phyloP scores from a whole-genome alignment of 2,329 filamentous ascomycete species.

The Dryadomyces quercivorus region DNA sequence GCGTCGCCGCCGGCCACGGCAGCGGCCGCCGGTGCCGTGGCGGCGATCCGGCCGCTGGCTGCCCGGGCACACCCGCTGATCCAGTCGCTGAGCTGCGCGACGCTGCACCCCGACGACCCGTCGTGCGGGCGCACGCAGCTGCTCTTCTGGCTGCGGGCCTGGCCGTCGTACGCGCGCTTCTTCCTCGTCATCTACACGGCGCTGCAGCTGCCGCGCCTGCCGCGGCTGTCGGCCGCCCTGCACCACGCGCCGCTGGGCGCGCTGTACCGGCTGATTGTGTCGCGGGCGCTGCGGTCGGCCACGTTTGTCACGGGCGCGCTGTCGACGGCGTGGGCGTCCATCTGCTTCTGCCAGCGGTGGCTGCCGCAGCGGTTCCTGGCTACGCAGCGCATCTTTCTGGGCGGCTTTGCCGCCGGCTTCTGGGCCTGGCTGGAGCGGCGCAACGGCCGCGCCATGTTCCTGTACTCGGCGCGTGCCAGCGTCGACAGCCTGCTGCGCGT shows the following conservation, averaged over 20 bases:
- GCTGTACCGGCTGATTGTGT: constrained; percentile 53
- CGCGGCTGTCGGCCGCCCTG: constrained; percentile 33
- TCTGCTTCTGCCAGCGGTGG: constrained; percentile 77
- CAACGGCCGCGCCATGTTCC: constrained; percentile 54
- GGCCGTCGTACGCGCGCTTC: constrained; percentile 66
- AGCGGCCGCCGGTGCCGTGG: constrained; percentile 49
- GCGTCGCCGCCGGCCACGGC: constrained; percentile 25
- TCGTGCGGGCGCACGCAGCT: constrained; percentile 81
- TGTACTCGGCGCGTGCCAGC: constrained; percentile 68
- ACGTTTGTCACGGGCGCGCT: constrained; percentile 74
- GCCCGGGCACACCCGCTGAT: constrained; percentile 80
- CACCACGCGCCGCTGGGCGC: constrained; percentile 57
- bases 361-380: constrained; percentile 65
- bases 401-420: constrained; percentile 72
- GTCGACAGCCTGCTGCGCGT: constrained; percentile 85
- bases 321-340: constrained; percentile 74
- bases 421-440: constrained; percentile 69
- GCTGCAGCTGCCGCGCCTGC: constrained; percentile 55
- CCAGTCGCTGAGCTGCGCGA: constrained; percentile 72
- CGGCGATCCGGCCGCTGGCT: constrained; percentile 62
- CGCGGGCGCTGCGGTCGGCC: constrained; percentile 59
- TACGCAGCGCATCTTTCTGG: constrained; percentile 80
- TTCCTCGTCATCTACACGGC: constrained; percentile 64
- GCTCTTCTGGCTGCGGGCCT: constrained; percentile 74
- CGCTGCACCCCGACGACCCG: constrained; percentile 77